Evolutionary conservation across 805 yeast genomes (phyloP).

Genomic region (Nakazawaea molendinolei): DNA sequence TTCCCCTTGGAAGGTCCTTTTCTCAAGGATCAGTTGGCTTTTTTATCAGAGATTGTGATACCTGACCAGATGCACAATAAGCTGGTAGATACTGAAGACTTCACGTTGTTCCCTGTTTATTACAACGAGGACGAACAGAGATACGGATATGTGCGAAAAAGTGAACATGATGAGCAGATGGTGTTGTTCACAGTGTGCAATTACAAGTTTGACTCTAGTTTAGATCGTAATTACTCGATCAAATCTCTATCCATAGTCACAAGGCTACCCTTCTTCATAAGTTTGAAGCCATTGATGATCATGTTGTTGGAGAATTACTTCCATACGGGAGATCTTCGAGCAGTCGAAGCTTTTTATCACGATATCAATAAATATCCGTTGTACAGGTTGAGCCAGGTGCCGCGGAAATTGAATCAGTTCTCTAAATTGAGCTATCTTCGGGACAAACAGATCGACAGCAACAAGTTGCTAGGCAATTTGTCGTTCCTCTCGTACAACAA

Average conservation of each 20-base stretch:
- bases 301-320: conserved; percentile 39
- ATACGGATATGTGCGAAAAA: conserved; percentile 2
- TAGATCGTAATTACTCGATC: conserved; percentile 32
- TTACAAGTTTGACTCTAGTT: conserved; percentile 27
- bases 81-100: conserved; percentile 45
- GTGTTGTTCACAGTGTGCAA: conserved; percentile 23
- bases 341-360: conserved; percentile 15
- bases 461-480: no score
- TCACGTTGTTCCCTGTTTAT: conserved; percentile 48
- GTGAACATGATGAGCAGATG: conserved; percentile 14
- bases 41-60: conserved; percentile 50
- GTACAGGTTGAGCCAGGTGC: no score
- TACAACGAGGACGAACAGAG: conserved; percentile 23
- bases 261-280: conserved; percentile 34
- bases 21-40: conserved; percentile 24
- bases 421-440: conserved; percentile 6
- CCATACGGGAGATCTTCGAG: conserved; percentile 13
- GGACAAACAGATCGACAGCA: no score
- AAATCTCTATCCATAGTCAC: conserved; percentile 43
- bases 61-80: conserved; percentile 53
- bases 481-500: no score
- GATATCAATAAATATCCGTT: conserved; percentile 24
- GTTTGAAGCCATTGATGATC: conserved; percentile 41
- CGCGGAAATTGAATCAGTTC: no score
- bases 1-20: conserved; percentile 41